A percentile compares a stretch with the other conserved stretches of the same genome.
Conservation (phyloP, 768 basidiomycete genomes). For the Boletales sp. region DNA sequence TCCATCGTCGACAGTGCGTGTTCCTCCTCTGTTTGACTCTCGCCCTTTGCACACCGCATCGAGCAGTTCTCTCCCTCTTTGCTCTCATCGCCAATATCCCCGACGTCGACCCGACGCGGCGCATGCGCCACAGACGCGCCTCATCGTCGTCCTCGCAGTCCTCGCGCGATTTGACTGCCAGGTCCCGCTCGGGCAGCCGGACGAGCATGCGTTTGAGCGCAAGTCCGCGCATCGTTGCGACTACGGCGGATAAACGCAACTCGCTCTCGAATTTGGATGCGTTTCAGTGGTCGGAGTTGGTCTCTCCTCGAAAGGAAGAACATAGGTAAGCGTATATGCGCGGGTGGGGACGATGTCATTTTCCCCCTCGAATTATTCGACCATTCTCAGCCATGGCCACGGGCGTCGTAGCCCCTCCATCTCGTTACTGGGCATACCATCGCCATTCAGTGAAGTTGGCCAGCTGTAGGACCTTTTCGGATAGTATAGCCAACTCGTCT, state of each 20-base stretch:
- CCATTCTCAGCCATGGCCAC: conserved; percentile 4
- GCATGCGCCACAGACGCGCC: conserved; percentile 76
- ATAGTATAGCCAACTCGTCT: not conserved
- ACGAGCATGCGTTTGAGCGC: conserved; percentile 34
- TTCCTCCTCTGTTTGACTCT: not conserved
- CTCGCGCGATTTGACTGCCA: conserved; percentile 35
- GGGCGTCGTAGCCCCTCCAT: not conserved
- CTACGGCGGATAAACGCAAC: conserved; percentile 27
- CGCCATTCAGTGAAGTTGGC: not conserved
- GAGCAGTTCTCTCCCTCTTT: conserved; percentile 71
- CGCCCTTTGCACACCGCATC: not conserved
- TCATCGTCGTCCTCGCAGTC: conserved; percentile 67
- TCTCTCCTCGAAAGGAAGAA: conserved; percentile 30
- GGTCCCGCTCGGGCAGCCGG: conserved; percentile 43
- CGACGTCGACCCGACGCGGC: conserved; percentile 71
- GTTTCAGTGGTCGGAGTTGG: conserved; percentile 32
- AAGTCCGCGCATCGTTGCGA: conserved; percentile 32
- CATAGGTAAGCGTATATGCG: conserved; percentile 8
- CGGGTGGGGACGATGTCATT: not conserved
- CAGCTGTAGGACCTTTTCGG: too few relatives aligned
- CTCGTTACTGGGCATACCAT: conserved; percentile 3
- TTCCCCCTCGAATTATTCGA: not conserved
- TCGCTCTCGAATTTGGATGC: conserved; percentile 30
- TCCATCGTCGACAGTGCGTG: conserved; percentile 76
- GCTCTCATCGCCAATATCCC: conserved; percentile 70